Conservation (phyloP, 2,329 filamentous ascomycete species). For the Thielaviopsis punctulata region DNA sequence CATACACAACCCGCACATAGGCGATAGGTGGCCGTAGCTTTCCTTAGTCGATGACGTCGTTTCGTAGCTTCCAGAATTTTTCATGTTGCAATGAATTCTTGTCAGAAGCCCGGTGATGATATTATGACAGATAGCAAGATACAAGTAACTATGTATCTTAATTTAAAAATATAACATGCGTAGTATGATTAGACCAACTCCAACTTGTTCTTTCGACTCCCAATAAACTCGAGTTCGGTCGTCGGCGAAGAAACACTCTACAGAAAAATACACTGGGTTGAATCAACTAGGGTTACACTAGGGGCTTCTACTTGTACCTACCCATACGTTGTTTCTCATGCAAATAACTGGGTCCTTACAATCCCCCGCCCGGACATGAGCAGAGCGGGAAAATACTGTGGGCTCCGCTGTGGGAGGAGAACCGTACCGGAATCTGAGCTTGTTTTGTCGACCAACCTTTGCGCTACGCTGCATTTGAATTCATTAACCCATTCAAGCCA, state of each 20-base stretch:
- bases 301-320: too few species aligned
- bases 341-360: background rate
- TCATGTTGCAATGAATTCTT: too few species aligned
- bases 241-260: background rate
- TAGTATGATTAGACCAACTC: background rate
- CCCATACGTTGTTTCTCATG: background rate
- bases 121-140: too few species aligned
- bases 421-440: background rate
- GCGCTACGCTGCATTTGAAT: background rate
- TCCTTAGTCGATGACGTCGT: background rate
- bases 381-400: background rate
- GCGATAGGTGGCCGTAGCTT: background rate
- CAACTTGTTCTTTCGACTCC: too few species aligned
- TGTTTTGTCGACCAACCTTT: too few species aligned
- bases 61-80: too few species aligned
- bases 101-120: too few species aligned
- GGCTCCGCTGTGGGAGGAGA: background rate
- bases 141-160: too few species aligned
- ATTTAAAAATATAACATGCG: background rate
- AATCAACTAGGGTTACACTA: background rate
- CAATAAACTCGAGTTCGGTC: background rate
- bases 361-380: background rate
- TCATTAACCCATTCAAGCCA: background rate
- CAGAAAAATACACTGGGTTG: background rate
- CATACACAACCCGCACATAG: too few species aligned